Conservation (phyloP, 2,329 filamentous ascomycete genomes). For the Dactylellina drechsleri region DNA sequence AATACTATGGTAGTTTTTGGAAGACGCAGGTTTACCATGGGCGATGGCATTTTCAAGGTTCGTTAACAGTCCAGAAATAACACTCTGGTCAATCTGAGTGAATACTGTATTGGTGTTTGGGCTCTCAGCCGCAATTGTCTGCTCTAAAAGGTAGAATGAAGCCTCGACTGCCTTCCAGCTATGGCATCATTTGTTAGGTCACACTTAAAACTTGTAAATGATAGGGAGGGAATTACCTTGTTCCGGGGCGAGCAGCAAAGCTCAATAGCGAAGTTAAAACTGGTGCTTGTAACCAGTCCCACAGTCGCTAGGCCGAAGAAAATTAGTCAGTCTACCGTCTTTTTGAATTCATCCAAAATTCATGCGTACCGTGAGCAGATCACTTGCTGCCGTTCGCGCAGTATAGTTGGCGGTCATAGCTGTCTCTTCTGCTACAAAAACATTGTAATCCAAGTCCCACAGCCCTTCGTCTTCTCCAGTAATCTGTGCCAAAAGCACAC, state of each 20-base stretch:
- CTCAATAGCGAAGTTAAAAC: conserved; percentile 28
- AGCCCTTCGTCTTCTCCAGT: conserved; percentile 91
- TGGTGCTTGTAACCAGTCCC: conserved; percentile 43
- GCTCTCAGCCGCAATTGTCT: conserved; percentile 69
- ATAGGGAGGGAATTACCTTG: conserved; percentile 16
- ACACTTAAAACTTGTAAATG: background rate
- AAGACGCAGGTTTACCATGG: conserved; percentile 18
- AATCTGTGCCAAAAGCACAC: conserved; percentile 73
- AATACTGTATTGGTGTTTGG: conserved; percentile 24
- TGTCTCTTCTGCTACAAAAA: conserved; percentile 94
- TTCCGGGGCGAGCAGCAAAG: conserved; percentile 28
- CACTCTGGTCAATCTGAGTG: conserved; percentile 25
- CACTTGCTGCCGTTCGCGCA: conserved; percentile 88
- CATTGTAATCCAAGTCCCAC: conserved; percentile 95
- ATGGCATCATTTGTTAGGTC: background rate
- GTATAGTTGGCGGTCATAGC: conserved; percentile 97
- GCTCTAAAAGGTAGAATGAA: conserved; percentile 82
- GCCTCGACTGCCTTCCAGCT: conserved; percentile 71
- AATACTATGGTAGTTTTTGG: background rate
- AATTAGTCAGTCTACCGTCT: background rate
- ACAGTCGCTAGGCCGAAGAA: conserved; percentile 19
- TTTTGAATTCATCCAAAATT: conserved; percentile 66
- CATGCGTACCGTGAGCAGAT: conserved; percentile 74
- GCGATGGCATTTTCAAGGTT: conserved; percentile 40
- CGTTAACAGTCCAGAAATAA: conserved; percentile 34